Conservation (phyloP, 306 rosid genomes). For the Cucumis melo region DNA sequence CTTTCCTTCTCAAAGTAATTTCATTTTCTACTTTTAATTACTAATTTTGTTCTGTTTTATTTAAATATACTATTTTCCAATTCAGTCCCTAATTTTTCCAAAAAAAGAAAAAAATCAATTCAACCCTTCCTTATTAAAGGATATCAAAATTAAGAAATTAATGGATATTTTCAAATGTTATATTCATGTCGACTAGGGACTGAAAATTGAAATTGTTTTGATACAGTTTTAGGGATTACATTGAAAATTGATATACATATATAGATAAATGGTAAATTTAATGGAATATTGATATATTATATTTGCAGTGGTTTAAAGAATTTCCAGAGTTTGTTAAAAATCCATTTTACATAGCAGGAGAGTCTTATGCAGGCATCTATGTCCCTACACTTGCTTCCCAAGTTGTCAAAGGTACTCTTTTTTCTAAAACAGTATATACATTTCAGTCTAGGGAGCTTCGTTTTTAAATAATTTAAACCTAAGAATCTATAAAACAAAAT, state of each 20-base stretch:
- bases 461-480: no score
- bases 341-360: constrained; percentile 62
- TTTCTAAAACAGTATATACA: no score
- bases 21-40: no score
- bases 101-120: no score
- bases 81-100: no score
- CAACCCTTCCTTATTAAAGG: no score
- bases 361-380: constrained; percentile 74
- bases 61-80: no score
- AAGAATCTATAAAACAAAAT: no score
- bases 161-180: no score
- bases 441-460: background rate
- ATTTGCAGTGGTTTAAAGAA: constrained; percentile 52
- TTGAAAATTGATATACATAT: background rate
- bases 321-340: constrained; percentile 55
- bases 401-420: constrained; percentile 32
- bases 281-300: no score
- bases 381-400: constrained; percentile 62
- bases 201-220: background rate
- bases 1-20: constrained; percentile 29
- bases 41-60: background rate
- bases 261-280: background rate
- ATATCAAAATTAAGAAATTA: no score
- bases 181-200: no score
- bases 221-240: background rate